Base-by-base conservation (phyloP, 2,329 filamentous ascomycete species). In the Fusarium cicatricum region DNA sequence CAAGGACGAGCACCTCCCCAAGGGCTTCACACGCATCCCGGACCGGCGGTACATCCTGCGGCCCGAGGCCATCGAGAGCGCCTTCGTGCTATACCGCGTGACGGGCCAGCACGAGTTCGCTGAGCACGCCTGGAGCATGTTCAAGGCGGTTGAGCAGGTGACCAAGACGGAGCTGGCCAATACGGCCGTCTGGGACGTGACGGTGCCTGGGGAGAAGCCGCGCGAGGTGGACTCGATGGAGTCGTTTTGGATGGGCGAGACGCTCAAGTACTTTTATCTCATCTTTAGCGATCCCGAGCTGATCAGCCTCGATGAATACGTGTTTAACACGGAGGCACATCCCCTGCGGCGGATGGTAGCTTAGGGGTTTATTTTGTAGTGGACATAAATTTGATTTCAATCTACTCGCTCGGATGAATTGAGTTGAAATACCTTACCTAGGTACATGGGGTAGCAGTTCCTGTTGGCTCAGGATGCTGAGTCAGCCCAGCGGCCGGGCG, bases 171-270 rank as follows among this genome's bases (percentile, higher is more conserved):
- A 76, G 21, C 65, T 78, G 43, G 82, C 79, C 7, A 80, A 83
- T 60, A 78, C 79, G n/a, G 77, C 81, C 3, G 77, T 85, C 5
- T 60, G 71, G 45, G 77, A 82, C 39, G 76, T 77, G 5, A 66
- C 66, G 1, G 60, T 66, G 5, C 52, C 65, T 14, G 61, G 54
- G 1, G 71, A 71, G 15, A 62, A 69, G 43, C 69, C 73, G 1
- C 58, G 77, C 37, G 73, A 75, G 54, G 72, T 76, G 31, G 87
- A 91, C 66, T 82, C 82, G n/a, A 88, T 88, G 85, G 85, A 90
- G 74, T 71, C 70, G 9, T 61, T 52, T 33, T 54, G 52, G 64
- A 62, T 71, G 66, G 69, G 69, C 12, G 69, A 71, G 65, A 71
- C 69, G 17, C 49, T 71, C 5, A 71, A 71, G 57, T 72, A 69